Conservation (phyloP, 768 basidiomycete species). For the Rhodotorula paludigena region DNA sequence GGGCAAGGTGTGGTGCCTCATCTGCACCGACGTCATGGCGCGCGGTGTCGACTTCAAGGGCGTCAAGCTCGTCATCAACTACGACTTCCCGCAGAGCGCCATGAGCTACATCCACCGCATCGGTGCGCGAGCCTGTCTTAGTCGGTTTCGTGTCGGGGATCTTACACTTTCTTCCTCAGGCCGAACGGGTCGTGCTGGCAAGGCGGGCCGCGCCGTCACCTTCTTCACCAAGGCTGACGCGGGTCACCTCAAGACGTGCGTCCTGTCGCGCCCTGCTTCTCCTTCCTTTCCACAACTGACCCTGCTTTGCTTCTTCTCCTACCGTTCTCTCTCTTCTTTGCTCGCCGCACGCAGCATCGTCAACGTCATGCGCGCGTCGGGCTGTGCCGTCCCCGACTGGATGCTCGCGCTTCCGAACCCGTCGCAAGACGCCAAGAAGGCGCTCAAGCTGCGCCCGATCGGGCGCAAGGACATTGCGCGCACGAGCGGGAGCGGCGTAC, state of each 20-base stretch:
- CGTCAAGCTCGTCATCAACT: constrained; percentile 88
- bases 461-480: constrained; percentile 54
- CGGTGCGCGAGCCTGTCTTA: too few species aligned
- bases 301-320: constrained; percentile 11
- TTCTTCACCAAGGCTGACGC: constrained; percentile 94
- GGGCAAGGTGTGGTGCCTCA: constrained; percentile 89
- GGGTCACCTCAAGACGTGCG: constrained; percentile 75
- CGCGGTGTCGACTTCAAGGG: constrained; percentile 98
- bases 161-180: constrained; percentile 50
- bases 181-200: constrained; percentile 89
- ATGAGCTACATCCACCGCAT: constrained; percentile 96
- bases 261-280: constrained; percentile 6
- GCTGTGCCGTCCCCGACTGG: constrained; percentile 87
- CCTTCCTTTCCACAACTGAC: too few species aligned
- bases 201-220: constrained; percentile 86
- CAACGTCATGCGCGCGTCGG: constrained; percentile 89
- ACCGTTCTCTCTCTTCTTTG: neutral
- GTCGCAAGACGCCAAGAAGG: constrained; percentile 74
- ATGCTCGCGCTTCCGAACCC: constrained; percentile 91
- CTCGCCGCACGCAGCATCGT: constrained; percentile 61
- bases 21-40: constrained; percentile 95
- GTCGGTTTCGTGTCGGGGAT: too few species aligned
- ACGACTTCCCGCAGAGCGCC: constrained; percentile 90
- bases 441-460: constrained; percentile 69
- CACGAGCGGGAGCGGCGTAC: constrained; percentile 19